These are phyloP conservation scores for Inosperma sp. DNA, from an alignment of 768 basidiomycete genomes.

Conservation along the genomic window DNA sequence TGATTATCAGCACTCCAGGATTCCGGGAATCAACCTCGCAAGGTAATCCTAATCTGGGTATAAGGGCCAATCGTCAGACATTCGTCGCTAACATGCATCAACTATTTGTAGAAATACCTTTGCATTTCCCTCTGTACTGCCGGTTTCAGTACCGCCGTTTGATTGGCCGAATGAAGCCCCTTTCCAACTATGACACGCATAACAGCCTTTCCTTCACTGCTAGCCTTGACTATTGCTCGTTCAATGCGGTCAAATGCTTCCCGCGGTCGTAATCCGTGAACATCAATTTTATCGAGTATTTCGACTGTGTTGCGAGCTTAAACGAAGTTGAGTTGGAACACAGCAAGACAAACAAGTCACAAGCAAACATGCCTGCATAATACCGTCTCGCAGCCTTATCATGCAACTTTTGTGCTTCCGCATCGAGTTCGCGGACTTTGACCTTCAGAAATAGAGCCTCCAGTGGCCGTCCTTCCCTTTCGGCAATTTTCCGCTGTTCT, in stretches of 20 bases:
- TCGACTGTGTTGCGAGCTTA: constrained; percentile 38
- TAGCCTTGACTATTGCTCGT: constrained; percentile 37
- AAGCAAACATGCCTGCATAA: constrained; percentile 37
- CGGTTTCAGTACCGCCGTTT: constrained; percentile 75
- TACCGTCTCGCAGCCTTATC: constrained; percentile 43
- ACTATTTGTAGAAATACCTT: too few species aligned
- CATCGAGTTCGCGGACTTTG: constrained; percentile 34
- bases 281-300: constrained; percentile 38
- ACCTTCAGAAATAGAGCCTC: constrained; percentile 38
- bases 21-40: constrained; percentile 73
- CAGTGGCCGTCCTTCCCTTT: constrained; percentile 29
- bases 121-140: constrained; percentile 73
- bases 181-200: constrained; percentile 60
- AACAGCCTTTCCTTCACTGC: constrained; percentile 28
- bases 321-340: constrained; percentile 9
- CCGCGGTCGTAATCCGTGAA: constrained; percentile 44
- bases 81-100: too few species aligned
- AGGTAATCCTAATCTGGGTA: constrained; percentile 55
- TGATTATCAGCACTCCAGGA: constrained; percentile 64
- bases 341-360: constrained; percentile 4
- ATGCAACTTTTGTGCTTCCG: constrained; percentile 36
- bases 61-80: too few species aligned
- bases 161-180: constrained; percentile 71
- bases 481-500: constrained; percentile 26
- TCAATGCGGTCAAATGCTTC: constrained; percentile 47